Conservation (phyloP, 176 grass and related monocot genomes). For the Elymus sibiricus region DNA sequence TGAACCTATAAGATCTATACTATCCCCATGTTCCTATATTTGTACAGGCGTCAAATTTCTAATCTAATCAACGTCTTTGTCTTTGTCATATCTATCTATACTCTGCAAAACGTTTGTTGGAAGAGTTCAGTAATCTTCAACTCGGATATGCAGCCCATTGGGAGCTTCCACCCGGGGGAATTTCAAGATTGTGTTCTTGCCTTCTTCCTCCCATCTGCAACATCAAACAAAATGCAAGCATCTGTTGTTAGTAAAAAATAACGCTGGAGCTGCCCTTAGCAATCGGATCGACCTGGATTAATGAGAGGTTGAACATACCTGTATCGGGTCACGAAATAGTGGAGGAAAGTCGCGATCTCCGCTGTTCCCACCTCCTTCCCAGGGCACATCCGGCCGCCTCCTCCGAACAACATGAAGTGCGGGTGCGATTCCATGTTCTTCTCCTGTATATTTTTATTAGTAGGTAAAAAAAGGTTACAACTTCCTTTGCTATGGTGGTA, state of each 20-base stretch:
- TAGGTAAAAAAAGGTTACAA: conserved; percentile 10
- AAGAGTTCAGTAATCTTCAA: conserved; percentile 51
- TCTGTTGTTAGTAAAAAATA: background rate
- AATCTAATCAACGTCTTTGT: conserved; percentile 8
- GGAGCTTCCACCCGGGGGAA: conserved; percentile 92
- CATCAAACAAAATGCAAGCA: background rate
- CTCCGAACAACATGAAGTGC: conserved; percentile 97
- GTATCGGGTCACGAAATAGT: conserved; percentile 87
- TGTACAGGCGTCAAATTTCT: conserved; percentile 17
- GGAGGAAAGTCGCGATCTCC: conserved; percentile 89
- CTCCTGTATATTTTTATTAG: conserved; percentile 44
- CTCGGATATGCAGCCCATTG: conserved; percentile 74
- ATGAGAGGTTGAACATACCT: conserved; percentile 42
- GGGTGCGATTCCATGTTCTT: conserved; percentile 78
- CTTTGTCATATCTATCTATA: conserved; percentile 35
- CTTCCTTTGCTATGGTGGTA: background rate
- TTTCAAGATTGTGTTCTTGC: conserved; percentile 67
- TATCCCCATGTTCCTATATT: conserved; percentile 38
- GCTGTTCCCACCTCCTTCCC: conserved; percentile 86
- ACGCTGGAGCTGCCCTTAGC: background rate
- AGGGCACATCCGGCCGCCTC: conserved; percentile 84
- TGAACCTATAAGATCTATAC: conserved; percentile 37
- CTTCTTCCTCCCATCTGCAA: conserved; percentile 92
- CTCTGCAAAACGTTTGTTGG: conserved; percentile 29
- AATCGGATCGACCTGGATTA: background rate